Conservation (phyloP, 345 rosid genomes). For the Theobroma cacao region DNA sequence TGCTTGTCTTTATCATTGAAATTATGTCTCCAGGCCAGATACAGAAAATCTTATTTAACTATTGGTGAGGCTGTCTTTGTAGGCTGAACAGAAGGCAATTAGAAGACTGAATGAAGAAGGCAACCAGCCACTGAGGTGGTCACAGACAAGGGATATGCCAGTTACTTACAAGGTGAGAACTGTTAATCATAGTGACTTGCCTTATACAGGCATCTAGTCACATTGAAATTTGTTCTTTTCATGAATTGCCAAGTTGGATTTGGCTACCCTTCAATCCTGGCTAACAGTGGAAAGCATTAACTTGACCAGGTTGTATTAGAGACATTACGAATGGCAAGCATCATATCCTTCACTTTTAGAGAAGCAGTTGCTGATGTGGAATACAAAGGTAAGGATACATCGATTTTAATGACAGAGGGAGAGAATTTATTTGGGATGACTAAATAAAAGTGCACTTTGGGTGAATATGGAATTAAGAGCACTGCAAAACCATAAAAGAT, state of each 20-base stretch:
- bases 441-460: not conserved
- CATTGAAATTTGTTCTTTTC: not conserved
- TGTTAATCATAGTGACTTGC: not conserved
- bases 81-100: conserved; percentile 58
- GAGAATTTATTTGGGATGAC: not conserved
- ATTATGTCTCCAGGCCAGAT: not conserved
- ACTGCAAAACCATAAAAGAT: not conserved
- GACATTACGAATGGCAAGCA: conserved; percentile 72
- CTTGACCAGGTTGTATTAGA: conserved; percentile 54
- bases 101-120: conserved; percentile 29
- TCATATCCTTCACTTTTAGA: conserved; percentile 73
- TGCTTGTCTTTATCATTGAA: conserved; percentile 16
- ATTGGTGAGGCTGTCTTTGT: conserved; percentile 8
- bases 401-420: not conserved
- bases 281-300: conserved; percentile 6
- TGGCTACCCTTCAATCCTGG: not conserved
- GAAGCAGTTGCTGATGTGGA: conserved; percentile 74
- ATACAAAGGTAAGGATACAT: conserved; percentile 53
- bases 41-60: conserved; percentile 5
- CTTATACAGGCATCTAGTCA: not conserved
- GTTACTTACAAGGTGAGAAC: conserved; percentile 43
- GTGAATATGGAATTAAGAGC: not conserved
- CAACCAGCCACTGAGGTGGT: conserved; percentile 44
- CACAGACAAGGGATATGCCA: conserved; percentile 61
- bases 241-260: not conserved